Evolutionary conservation across 768 basidiomycete species (phyloP), one percentile per base, ranked within the genome.

Genomic region (Crepidotus variabilis): DNA sequence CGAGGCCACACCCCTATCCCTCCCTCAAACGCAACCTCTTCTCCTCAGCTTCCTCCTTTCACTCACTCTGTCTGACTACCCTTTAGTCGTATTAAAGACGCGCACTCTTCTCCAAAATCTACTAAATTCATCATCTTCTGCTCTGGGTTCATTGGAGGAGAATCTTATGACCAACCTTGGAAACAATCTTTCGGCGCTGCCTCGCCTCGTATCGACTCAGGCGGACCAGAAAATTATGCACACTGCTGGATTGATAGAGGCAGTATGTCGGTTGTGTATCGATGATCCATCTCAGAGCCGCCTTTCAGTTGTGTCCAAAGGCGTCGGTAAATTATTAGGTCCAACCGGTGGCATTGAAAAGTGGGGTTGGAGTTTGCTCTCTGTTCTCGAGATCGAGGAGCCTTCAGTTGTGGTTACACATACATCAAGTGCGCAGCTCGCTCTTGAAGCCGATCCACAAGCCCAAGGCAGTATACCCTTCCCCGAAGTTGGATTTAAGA

Each of bases 351-450:
- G 90, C 0, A 84, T 97, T 16, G 93, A 97, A 63, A 86, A 86
- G 68, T 98, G 94, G 96, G 91, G 93, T 3, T 94, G 90, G 88
- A 82, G 83, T 49, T 66, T 99, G 3, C 77, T 98, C 24, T 81
- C 83, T 0, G 90, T 88, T n/a, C 72, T 98, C 36, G 87, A 93
- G 61, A 84, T 98, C 55, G 72, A 69, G 2, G 75, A 77, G 59
- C 88, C 80, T n/a, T 69, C 75, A 7, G 68, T 83, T 50, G 69
- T 75, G 6, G 66, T 81, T 10, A 75, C 81, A 13, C 72, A 75
- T 54, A 70, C 77, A 2, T 78, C 84, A 3, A 69, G 75, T 2
- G 80, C 79, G 0, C 84, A 80, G 54, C 71, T 85, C 20, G 75
- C 83, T 69, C 75, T 91, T 10, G 87, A 89, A 65, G 77, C 73